Percentiles rank a stretch among this genome's conserved stretches.
These are phyloP conservation scores for Excoecaria cochinchinensis DNA, from an alignment of 345 rosid species.

Conservation along the genomic window DNA sequence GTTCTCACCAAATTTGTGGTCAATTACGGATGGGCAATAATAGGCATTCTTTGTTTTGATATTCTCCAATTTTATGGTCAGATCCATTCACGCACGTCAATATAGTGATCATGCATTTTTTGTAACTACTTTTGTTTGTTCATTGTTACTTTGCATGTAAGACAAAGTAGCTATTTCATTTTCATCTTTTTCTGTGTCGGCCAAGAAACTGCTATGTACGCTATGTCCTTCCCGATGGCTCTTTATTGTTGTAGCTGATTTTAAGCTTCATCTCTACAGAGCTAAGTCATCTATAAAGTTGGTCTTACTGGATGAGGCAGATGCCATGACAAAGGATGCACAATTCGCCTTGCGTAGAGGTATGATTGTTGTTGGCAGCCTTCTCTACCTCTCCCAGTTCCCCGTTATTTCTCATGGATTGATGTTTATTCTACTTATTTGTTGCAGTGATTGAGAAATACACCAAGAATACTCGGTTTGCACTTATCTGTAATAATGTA, in stretches of 20 bases:
- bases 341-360: slow-evolving; percentile 98
- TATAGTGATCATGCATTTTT: background rate
- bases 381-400: background rate
- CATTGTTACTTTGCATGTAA: background rate
- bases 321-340: slow-evolving; percentile 99
- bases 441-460: slow-evolving; percentile 85
- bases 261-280: slow-evolving; percentile 35
- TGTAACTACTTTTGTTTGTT: background rate
- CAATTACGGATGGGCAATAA: background rate
- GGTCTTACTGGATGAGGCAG: slow-evolving; percentile 92
- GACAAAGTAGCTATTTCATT: background rate
- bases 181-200: background rate
- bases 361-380: slow-evolving; percentile 10
- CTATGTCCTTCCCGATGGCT: background rate
- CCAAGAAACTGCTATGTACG: background rate
- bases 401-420: slow-evolving; percentile 1
- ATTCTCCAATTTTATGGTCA: background rate
- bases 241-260: slow-evolving; percentile 8
- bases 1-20: background rate
- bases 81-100: background rate
- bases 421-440: slow-evolving; percentile 21
- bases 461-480: slow-evolving; percentile 90
- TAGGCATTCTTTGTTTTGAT: background rate
- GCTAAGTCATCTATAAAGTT: slow-evolving; percentile 73
- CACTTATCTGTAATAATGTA: slow-evolving; percentile 92